Percentiles rank a stretch among this genome's conserved stretches.
Evolutionary conservation across 768 basidiomycete species (phyloP).

Genomic region (Pholiota molesta): DNA sequence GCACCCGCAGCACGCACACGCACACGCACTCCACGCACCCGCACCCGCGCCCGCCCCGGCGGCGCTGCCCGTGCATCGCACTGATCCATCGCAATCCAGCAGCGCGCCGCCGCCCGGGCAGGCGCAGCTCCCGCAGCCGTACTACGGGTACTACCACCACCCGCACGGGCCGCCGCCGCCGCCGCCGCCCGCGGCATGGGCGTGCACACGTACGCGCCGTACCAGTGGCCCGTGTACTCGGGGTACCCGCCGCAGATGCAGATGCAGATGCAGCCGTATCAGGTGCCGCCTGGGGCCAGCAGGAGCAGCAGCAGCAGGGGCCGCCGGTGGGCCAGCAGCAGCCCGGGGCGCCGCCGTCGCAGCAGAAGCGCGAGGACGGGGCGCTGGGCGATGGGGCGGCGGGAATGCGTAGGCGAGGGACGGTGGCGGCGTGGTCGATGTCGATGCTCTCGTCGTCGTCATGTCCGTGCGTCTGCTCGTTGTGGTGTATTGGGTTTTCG

Average conservation of each 20-base stretch:
- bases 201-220: background rate
- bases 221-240: conserved; percentile 21
- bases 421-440: too few species aligned
- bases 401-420: background rate
- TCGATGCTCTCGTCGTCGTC: background rate
- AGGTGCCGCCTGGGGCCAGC: background rate
- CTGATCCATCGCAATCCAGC: conserved; percentile 29
- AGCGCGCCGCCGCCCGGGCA: conserved; percentile 13
- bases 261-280: background rate
- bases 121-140: conserved; percentile 10
- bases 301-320: background rate
- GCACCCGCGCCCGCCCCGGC: background rate
- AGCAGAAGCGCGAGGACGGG: background rate
- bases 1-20: conserved; percentile 15
- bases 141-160: conserved; percentile 16
- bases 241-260: conserved; percentile 14
- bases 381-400: background rate
- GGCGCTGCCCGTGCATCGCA: conserved; percentile 18
- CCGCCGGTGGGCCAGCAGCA: background rate
- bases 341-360: background rate
- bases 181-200: conserved; percentile 5
- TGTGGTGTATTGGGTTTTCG: background rate
- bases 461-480: background rate
- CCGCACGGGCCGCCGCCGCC: conserved; percentile 10
- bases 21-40: conserved; percentile 16